Evolutionary conservation across 148 eudicot species (phyloP).

Genomic region (Rhododendron molle): DNA sequence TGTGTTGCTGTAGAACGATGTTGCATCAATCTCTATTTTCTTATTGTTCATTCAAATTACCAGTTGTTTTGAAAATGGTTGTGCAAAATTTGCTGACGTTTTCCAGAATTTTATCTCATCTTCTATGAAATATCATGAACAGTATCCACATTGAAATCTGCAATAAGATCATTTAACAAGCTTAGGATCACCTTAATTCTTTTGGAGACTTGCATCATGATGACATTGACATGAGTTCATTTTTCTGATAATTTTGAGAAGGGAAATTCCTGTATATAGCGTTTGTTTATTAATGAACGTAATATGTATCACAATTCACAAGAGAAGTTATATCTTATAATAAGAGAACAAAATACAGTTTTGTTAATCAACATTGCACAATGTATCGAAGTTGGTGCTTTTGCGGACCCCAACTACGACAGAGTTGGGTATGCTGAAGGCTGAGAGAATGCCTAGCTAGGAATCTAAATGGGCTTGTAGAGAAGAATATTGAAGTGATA

Average conservation of each 20-base stretch:
- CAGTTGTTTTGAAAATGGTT: neutral
- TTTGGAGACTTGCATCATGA: neutral
- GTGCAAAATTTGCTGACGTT: neutral
- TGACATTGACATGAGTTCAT: neutral
- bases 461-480: neutral
- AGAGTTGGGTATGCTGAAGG: neutral
- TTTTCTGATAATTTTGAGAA: neutral
- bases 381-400: neutral
- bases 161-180: neutral
- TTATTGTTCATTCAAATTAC: conserved; percentile 1
- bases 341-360: too few species aligned
- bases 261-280: neutral
- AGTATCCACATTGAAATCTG: neutral
- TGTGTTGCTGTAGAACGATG: conserved; percentile 13
- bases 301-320: neutral
- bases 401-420: neutral
- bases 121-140: neutral
- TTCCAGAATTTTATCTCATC: neutral
- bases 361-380: neutral
- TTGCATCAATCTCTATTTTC: neutral
- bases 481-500: neutral
- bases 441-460: neutral
- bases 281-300: too few species aligned
- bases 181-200: neutral
- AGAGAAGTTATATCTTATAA: neutral